Evolutionary conservation across 1,284 basidiomycete species (phyloP), one percentile per base, ranked within the genome.

Genomic region (Cryptococcus sp.): DNA sequence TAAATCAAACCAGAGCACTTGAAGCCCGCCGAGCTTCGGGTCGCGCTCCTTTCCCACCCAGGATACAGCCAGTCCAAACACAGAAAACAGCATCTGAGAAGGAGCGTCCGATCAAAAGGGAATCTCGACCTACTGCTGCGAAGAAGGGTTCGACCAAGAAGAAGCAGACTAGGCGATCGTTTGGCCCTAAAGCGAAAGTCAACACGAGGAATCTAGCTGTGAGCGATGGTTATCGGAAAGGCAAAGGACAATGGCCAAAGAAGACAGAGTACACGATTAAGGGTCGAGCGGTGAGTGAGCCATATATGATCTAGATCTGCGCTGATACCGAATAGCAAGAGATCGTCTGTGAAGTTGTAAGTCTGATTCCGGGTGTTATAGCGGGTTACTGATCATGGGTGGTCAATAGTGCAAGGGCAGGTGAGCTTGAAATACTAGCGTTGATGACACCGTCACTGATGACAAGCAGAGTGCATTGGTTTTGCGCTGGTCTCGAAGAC

Each of bases 401-500:
- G 38, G 48, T 49, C 33, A 15, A 38, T 23, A 51, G 10, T 31
- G 49, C 37, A 10, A 7, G 14, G 15, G 31, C n/a, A 42, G 14
- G 44, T 11, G 23, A 46, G 11, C 44, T n/a, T 23, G 11, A 46
- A 23, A 46, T n/a, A 46, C 44, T 23, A 10, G 14, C 8, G 10
- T 23, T 46, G 44, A 46, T 23, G 23, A 23, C 23, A 23, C 23
- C 10, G 10, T 41, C 38, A 2, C 38, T 10, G 38, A 32, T 6
- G 11, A 48, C 30, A 13, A 32, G 36, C 46, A 46, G 53, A 13
- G 53, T 36, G 10, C 53, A 55, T 33, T 55, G 41, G 46, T 44
- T 45, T 11, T 55, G 53, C 33, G 53, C 53, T 5, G 53, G 53
- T 50, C 30, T 55, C 7, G 47, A 23, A 11, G 53, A 55, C 34